Evolutionary conservation across 441 rosid species (phyloP).

Genomic region (Corymbia citriodora): DNA sequence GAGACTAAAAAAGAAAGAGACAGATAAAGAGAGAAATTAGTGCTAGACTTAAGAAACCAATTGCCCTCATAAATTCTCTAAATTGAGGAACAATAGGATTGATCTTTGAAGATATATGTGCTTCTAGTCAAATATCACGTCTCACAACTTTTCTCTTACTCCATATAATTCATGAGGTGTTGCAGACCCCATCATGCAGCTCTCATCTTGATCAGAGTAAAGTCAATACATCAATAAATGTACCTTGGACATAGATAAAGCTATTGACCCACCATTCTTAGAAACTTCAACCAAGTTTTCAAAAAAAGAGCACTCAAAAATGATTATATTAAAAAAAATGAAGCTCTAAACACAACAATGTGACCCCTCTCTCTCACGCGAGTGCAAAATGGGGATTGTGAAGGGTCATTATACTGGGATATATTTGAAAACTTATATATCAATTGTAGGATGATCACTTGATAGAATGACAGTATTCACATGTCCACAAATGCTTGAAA

Average conservation of each 20-base stretch:
- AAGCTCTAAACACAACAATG: neutral
- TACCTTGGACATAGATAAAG: neutral
- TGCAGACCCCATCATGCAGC: neutral
- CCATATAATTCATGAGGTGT: neutral
- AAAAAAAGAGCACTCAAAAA: neutral
- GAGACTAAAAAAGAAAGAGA: too few species aligned
- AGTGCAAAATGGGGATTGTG: neutral
- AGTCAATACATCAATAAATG: neutral
- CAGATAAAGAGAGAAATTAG: neutral
- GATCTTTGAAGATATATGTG: neutral
- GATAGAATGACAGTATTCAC: neutral
- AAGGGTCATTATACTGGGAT: neutral
- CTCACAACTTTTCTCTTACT: neutral
- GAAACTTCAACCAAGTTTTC: neutral
- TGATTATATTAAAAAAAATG: neutral
- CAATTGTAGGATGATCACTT: neutral
- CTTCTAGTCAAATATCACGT: neutral
- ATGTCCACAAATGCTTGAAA: neutral
- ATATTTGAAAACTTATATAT: neutral
- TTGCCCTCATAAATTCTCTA: neutral
- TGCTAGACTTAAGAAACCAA: neutral
- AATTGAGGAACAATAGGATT: neutral
- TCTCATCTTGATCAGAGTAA: neutral
- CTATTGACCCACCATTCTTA: neutral
- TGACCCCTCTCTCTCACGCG: neutral